A percentile compares a stretch with the other conserved stretches of the same genome.
These are phyloP conservation scores for Macrocybe sp. DNA, from an alignment of 1,284 basidiomycete genomes.

Conservation along the genomic window DNA sequence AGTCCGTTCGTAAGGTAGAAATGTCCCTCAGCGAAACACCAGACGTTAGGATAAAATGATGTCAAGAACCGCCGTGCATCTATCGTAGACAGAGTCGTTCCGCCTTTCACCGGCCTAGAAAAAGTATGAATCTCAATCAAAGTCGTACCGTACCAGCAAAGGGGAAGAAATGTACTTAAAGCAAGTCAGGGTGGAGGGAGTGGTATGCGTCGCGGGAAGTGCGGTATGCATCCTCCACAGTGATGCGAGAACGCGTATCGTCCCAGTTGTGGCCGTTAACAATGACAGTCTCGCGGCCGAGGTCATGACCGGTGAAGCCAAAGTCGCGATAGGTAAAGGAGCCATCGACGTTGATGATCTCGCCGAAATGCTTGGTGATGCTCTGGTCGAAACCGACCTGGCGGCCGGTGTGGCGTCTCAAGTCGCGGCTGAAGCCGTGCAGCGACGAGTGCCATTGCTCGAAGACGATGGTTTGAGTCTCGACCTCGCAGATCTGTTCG, in stretches of 20 bases:
- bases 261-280: conserved; percentile 32
- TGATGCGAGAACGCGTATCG: conserved; percentile 20
- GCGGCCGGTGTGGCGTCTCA: conserved; percentile 20
- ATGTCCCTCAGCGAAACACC: neutral
- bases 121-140: too few species aligned
- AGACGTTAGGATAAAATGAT: conserved; percentile 1
- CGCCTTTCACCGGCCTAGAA: neutral
- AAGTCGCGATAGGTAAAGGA: conserved; percentile 28
- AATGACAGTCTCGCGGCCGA: conserved; percentile 28
- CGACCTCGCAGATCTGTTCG: conserved; percentile 27
- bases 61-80: neutral
- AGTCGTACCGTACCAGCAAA: too few species aligned
- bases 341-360: conserved; percentile 27
- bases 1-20: neutral
- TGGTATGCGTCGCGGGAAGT: conserved; percentile 20
- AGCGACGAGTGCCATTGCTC: conserved; percentile 23
- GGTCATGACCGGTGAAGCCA: conserved; percentile 30
- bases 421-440: conserved; percentile 22
- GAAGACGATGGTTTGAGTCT: conserved; percentile 26
- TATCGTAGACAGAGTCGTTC: neutral
- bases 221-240: conserved; percentile 26
- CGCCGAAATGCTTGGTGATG: conserved; percentile 25
- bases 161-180: too few species aligned
- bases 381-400: conserved; percentile 18
- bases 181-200: conserved; percentile 7